A percentile compares a stretch with the other conserved stretches of the same genome.
These are phyloP conservation scores for Phyllosticta citriasiana DNA, from an alignment of 2,329 filamentous ascomycete genomes.

Conservation along the genomic window DNA sequence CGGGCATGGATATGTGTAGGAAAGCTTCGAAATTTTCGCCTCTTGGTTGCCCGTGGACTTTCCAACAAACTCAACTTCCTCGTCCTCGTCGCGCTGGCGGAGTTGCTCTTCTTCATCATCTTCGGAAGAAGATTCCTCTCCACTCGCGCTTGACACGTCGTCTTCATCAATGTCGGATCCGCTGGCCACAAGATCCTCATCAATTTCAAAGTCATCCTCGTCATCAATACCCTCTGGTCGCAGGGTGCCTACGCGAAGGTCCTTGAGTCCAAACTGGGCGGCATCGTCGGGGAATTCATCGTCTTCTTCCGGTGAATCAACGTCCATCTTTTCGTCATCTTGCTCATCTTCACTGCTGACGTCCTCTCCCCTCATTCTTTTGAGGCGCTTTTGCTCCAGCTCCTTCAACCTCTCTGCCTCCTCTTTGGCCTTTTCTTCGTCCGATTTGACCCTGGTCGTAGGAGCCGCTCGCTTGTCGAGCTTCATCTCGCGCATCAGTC, in stretches of 20 bases:
- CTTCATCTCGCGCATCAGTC: constrained; percentile 69
- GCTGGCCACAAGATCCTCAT: constrained; percentile 78
- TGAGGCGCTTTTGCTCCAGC: constrained; percentile 71
- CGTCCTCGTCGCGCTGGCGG: constrained; percentile 29
- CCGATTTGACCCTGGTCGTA: constrained; percentile 80
- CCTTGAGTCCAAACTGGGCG: constrained; percentile 51
- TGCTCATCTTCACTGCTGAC: constrained; percentile 56
- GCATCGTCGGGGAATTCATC: constrained; percentile 42
- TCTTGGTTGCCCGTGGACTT: constrained; percentile 39
- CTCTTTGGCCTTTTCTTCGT: constrained; percentile 71
- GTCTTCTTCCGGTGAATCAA: constrained; percentile 24
- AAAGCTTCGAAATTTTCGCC: constrained; percentile 47
- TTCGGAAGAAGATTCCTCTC: constrained; percentile 23
- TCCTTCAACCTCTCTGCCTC: constrained; percentile 67
- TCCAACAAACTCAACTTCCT: constrained; percentile 39
- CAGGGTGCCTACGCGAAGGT: constrained; percentile 3
- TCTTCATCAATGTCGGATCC: constrained; percentile 47
- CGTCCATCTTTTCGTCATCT: constrained; percentile 29
- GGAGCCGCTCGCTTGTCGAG: constrained; percentile 79
- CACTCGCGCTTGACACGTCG: constrained; percentile 19
- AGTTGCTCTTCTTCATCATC: constrained; percentile 23
- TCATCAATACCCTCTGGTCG: constrained; percentile 54
- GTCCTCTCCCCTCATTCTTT: constrained; percentile 80
- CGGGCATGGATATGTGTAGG: constrained; percentile 81
- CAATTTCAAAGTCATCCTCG: constrained; percentile 87